Evolutionary conservation across 352 stramenopile genomes (phyloP), one percentile per base, ranked within the genome.

Genomic region (Phytopythium chamaehyphon): DNA sequence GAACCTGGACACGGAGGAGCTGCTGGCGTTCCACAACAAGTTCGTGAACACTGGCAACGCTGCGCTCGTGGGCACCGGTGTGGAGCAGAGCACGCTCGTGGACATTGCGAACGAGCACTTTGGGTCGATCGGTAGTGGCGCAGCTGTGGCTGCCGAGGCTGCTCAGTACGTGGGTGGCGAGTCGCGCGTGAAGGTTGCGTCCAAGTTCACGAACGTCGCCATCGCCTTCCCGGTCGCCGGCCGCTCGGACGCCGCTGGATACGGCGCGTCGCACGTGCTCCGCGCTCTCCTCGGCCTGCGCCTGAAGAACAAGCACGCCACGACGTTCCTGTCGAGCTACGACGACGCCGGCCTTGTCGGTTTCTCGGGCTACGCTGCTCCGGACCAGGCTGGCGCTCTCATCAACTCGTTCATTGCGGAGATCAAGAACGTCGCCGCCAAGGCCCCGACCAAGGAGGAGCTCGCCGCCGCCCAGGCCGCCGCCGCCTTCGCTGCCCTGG

Each of bases 161-260:
- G 70, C 79, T 36, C 74, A 81, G 54, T 94, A 92, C 66, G 76
- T 92, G 5, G 83, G 83, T 14, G 83, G 83, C 24, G 83, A 94
- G 69, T 81, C 69, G 50, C 83, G 83, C 44, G 65, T 90, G 33
- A 90, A 90, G 68, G 79, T 75, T 28, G 40, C 61, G 19, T 47
- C 60, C 37, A 72, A 81, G 53, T 73, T 76, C 51, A 90, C 83
- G 49, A 76, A 90, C 65, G 76, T 94, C 3, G 83, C 83, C 31
- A 53, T 94, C 31, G 81, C 68, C 22, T 85, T 94, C 51, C 62
- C 73, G 39, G 85, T 70, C 5, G 83, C 64, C 18, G 77, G 77
- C 42, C 69, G 62, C 16, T 33, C 28, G 5, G 51, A 46, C 18
- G 71, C 69, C 39, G 56, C 71, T 4, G 62, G 84, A 42, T 76